phyloP scores from a whole-genome alignment of 495 filamentous ascomycete species.

The Tricharina praecox region DNA sequence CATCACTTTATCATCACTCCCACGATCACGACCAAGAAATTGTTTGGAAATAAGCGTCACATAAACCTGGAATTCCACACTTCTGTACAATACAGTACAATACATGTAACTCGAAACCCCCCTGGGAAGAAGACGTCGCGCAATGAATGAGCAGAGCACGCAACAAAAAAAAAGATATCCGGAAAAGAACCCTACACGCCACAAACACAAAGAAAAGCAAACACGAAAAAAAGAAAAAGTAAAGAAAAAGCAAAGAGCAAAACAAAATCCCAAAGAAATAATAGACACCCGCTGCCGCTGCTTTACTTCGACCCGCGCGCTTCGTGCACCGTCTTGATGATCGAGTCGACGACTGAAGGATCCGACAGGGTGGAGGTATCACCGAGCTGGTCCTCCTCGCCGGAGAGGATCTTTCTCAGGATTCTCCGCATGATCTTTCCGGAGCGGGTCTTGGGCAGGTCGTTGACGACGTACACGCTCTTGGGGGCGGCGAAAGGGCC shows the following conservation, averaged over 20 bases:
- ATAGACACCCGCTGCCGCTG: not conserved
- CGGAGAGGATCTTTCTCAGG: constrained; percentile 86
- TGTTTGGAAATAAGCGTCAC: too few species aligned
- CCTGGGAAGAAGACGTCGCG: too few species aligned
- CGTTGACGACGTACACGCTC: constrained; percentile 71
- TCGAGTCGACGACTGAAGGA: constrained; percentile 3
- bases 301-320: not conserved
- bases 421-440: constrained; percentile 99
- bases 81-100: too few species aligned
- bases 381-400: constrained; percentile 91
- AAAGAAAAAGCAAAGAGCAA: not conserved
- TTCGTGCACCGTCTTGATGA: constrained; percentile 6
- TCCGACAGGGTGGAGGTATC: constrained; percentile 57
- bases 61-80: too few species aligned
- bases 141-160: too few species aligned
- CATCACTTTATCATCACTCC: too few species aligned
- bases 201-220: too few species aligned
- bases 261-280: not conserved
- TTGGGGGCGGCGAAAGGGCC: constrained; percentile 96
- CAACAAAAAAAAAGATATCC: not conserved
- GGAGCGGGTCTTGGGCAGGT: constrained; percentile 88
- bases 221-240: not conserved
- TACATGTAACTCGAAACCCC: too few species aligned
- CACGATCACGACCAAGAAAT: too few species aligned
- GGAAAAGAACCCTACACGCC: not conserved